A percentile compares a stretch with the other conserved stretches of the same genome.
phyloP scores from a whole-genome alignment of 257 asterid species.

The Rehmannia glutinosa region DNA sequence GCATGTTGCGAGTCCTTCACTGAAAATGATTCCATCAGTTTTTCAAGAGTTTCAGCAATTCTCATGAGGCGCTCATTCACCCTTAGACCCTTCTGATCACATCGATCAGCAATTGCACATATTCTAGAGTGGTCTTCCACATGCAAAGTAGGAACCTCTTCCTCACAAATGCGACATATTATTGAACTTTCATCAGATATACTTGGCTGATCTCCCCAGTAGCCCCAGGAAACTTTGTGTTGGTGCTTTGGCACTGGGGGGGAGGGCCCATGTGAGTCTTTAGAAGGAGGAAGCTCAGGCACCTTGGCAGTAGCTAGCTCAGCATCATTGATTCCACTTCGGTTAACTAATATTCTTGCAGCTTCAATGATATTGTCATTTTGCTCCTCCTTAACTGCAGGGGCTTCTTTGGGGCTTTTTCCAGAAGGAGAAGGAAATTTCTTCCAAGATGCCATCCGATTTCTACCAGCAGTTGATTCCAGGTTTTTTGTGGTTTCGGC shows the following conservation, averaged over 20 bases:
- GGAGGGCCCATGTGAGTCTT: constrained; percentile 49
- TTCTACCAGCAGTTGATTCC: constrained; percentile 53
- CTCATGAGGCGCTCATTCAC: constrained; percentile 85
- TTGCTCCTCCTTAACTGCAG: constrained; percentile 46
- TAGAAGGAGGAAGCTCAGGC: constrained; percentile 47
- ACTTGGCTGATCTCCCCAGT: constrained; percentile 91
- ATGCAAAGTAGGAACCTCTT: constrained; percentile 91
- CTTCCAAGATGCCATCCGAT: constrained; percentile 90
- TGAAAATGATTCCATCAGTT: constrained; percentile 77
- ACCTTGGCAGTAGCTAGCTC: constrained; percentile 60
- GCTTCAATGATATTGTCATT: constrained; percentile 41
- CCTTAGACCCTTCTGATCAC: constrained; percentile 89
- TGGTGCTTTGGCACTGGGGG: constrained; percentile 58
- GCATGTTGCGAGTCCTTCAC: constrained; percentile 61
- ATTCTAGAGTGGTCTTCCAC: constrained; percentile 98
- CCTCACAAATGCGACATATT: constrained; percentile 98
- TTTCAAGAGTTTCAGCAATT: constrained; percentile 90
- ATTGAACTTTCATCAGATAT: constrained; percentile 80
- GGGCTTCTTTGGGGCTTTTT: constrained; percentile 64
- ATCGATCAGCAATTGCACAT: constrained; percentile 95
- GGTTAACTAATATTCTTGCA: constrained; percentile 40
- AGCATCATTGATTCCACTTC: constrained; percentile 42
- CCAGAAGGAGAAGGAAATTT: constrained; percentile 72
- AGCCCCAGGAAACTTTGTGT: constrained; percentile 77
- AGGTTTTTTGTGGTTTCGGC: constrained; percentile 41